Evolutionary conservation across 768 basidiomycete species (phyloP).

Genomic region (Mycena rebaudengoi): DNA sequence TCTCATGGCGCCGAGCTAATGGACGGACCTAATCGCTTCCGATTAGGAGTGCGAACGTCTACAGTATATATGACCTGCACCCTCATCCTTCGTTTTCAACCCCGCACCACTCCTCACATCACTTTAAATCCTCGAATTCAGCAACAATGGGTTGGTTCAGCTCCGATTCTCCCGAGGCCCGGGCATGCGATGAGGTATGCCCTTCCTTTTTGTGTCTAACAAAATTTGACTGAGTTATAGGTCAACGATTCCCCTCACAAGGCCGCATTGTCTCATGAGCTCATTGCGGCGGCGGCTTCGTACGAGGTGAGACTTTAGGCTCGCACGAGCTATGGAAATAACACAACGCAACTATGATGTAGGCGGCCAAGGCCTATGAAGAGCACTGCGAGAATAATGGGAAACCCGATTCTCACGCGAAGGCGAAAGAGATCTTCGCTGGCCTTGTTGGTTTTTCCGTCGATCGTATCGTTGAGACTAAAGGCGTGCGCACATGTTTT

Average conservation of each 20-base stretch:
- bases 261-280: constrained; percentile 67
- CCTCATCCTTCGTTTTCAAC: too few relatives aligned
- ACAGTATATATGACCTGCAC: too few relatives aligned
- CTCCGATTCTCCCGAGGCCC: constrained; percentile 2
- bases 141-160: constrained; percentile 17
- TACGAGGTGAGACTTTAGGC: too few relatives aligned
- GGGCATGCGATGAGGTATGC: neutral
- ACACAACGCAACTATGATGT: too few relatives aligned
- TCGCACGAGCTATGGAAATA: too few relatives aligned
- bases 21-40: too few relatives aligned
- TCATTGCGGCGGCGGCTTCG: constrained; percentile 72
- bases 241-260: constrained; percentile 56
- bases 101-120: too few relatives aligned
- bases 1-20: too few relatives aligned
- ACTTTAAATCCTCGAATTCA: too few relatives aligned
- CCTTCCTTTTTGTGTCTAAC: neutral
- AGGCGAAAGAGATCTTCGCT: constrained; percentile 57
- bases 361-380: constrained; percentile 70
- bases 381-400: constrained; percentile 52
- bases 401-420: constrained; percentile 46
- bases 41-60: too few relatives aligned
- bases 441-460: constrained; percentile 52
- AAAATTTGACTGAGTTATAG: neutral
- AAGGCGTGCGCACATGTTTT: constrained; percentile 50
- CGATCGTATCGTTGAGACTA: constrained; percentile 54